These are phyloP conservation scores for Flaveria trinervia DNA, from an alignment of 129 eudicot species.

Conservation along the genomic window DNA sequence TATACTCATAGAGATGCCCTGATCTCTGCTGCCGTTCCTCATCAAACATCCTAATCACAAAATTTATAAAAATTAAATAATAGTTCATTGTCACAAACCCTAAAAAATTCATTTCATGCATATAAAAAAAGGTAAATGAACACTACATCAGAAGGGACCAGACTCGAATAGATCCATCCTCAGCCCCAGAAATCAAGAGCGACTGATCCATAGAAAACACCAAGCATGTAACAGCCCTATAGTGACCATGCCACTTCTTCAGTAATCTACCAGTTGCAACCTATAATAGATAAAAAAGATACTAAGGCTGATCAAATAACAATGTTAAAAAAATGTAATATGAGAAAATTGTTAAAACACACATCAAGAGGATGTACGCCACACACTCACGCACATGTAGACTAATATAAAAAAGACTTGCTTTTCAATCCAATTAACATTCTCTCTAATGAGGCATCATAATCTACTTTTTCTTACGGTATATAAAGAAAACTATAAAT, in stretches of 20 bases:
- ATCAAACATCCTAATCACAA: slow-evolving; percentile 69
- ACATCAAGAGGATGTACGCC: no score
- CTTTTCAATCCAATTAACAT: slow-evolving; percentile 11
- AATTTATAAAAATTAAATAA: not conserved
- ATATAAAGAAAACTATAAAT: not conserved
- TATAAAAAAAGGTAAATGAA: not conserved
- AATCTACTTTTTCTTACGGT: not conserved
- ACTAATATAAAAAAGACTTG: no score
- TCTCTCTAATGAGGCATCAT: not conserved
- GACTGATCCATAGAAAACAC: slow-evolving; percentile 69
- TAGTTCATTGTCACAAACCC: not conserved
- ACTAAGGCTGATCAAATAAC: slow-evolving; percentile 7
- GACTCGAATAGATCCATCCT: slow-evolving; percentile 86
- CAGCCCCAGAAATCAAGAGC: slow-evolving; percentile 86
- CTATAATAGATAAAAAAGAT: slow-evolving; percentile 31
- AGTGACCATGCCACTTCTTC: slow-evolving; percentile 91
- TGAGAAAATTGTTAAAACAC: not conserved
- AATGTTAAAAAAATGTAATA: not conserved
- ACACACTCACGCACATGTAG: not conserved
- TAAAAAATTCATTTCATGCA: not conserved
- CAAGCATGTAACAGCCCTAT: slow-evolving; percentile 76
- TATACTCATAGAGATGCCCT: slow-evolving; percentile 67
- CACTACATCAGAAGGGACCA: slow-evolving; percentile 86
- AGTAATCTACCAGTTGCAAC: slow-evolving; percentile 83
- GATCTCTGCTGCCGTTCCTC: slow-evolving; percentile 63